Base-by-base conservation (phyloP, 768 basidiomycete species). In the Pleurotus pulmonarius region DNA sequence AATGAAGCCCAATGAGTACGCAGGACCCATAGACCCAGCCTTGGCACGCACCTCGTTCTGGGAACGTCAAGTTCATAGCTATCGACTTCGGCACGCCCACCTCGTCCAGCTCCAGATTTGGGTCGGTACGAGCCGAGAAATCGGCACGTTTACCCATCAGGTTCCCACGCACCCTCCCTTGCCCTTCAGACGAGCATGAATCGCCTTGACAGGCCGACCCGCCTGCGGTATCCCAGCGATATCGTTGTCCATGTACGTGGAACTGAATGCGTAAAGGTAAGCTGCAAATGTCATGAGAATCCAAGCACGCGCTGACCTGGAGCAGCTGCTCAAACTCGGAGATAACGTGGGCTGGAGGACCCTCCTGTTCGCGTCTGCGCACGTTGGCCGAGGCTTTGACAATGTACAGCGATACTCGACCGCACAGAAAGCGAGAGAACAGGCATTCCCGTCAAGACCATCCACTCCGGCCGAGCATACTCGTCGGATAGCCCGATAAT, bases 91-190 rank as follows among this genome's bases (percentile, higher is more conserved):
- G 97, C 1, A 99, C 97, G 43, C 97, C 97, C 58, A 99, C 97
- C 66, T 99, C 90, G 61, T 99, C 97, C 63, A 98, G 73, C 64
- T 95, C 90, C 58, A 99, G 67, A 74, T 98, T 98, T 4, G 97
- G 97, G 72, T 98, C 97, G 15, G 96, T 99, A 58, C 97, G 91
- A 2, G 97, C 97, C 1, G 97, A 99, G 70, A 98, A 98, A 66
- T 98, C 97, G 54, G 98, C 97, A 71, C 97, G 94, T 73, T 98
- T 98, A 47, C 97, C n/a, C n/a, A n/a, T n/a, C n/a, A n/a, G n/a
- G n/a, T n/a, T n/a, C n/a, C n/a, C n/a, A n/a, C n/a, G n/a, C n/a
- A n/a, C n/a, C 97, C 97, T 71, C 98, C 97, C 71, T 99, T 98
- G 49, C 97, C 97, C 80, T 99, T 99, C 55, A 99, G 81, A 44